phyloP scores from a whole-genome alignment of 2,329 filamentous ascomycete species.

The Apiospora marii region DNA sequence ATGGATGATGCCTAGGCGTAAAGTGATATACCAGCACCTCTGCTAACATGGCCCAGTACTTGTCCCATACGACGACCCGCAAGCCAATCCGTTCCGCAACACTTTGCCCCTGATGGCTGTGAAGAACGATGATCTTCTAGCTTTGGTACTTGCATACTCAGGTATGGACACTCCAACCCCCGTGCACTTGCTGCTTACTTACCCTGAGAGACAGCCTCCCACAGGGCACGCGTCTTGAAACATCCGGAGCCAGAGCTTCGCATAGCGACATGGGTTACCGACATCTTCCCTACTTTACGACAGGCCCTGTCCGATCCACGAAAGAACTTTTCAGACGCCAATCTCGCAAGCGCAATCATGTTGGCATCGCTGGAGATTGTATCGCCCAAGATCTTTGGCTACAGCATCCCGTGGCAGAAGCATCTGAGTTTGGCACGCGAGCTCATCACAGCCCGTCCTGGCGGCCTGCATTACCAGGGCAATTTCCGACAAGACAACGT shows the following conservation, averaged over 20 bases:
- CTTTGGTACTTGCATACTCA: slow-evolving; percentile 81
- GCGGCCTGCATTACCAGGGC: slow-evolving; percentile 55
- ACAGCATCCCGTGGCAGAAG: slow-evolving; percentile 81
- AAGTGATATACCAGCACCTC: not conserved
- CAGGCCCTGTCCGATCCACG: slow-evolving; percentile 68
- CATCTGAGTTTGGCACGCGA: slow-evolving; percentile 79
- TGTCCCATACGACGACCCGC: slow-evolving; percentile 59
- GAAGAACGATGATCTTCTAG: slow-evolving; percentile 74
- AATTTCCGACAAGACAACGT: slow-evolving; percentile 63
- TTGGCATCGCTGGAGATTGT: slow-evolving; percentile 84
- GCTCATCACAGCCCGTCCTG: slow-evolving; percentile 71
- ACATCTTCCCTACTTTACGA: slow-evolving; percentile 78
- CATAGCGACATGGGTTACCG: slow-evolving; percentile 81
- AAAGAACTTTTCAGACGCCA: slow-evolving; percentile 73
- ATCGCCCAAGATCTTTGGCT: slow-evolving; percentile 80
- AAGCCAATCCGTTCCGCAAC: slow-evolving; percentile 61
- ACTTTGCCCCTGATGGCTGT: slow-evolving; percentile 69
- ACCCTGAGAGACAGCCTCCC: slow-evolving; percentile 63
- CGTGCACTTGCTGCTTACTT: slow-evolving; percentile 25
- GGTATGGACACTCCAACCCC: slow-evolving; percentile 39
- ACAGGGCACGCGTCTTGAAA: slow-evolving; percentile 76
- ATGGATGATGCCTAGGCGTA: not conserved
- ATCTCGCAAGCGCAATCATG: slow-evolving; percentile 85
- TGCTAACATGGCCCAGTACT: slow-evolving; percentile 48
- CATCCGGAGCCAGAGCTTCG: slow-evolving; percentile 78